phyloP scores from a whole-genome alignment of 1,139 yeast species.

The Zygosaccharomyces pseudobailii region DNA sequence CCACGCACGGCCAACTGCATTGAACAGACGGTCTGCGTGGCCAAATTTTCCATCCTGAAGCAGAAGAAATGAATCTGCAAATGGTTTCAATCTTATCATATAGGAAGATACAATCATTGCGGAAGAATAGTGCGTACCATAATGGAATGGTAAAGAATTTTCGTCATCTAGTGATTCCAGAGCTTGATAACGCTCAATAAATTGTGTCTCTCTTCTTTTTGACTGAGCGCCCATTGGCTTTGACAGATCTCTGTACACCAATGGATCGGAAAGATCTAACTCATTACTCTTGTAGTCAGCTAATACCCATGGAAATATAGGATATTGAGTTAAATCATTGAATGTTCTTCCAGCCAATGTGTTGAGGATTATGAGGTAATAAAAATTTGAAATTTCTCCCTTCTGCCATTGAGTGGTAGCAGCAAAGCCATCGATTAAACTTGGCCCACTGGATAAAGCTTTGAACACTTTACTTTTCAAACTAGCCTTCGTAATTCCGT shows the following conservation, averaged over 20 bases:
- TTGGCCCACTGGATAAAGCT: slow-evolving; percentile 36
- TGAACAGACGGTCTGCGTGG: slow-evolving; percentile 76
- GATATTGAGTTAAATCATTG: slow-evolving; percentile 83
- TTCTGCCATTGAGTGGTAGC: slow-evolving; percentile 67
- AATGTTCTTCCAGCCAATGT: slow-evolving; percentile 83
- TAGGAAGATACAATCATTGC: slow-evolving; percentile 87
- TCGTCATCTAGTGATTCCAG: slow-evolving; percentile 51
- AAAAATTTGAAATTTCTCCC: slow-evolving; percentile 77
- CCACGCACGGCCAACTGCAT: slow-evolving; percentile 74
- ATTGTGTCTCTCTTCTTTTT: slow-evolving; percentile 51
- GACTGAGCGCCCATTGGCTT: slow-evolving; percentile 91
- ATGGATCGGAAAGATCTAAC: slow-evolving; percentile 56
- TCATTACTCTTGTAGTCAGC: slow-evolving; percentile 69
- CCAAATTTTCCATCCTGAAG: slow-evolving; percentile 86
- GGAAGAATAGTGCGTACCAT: slow-evolving; percentile 88
- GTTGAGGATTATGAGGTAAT: slow-evolving; percentile 70
- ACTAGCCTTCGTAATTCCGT: slow-evolving; percentile 32
- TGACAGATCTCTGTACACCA: slow-evolving; percentile 63
- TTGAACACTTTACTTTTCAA: slow-evolving; percentile 39
- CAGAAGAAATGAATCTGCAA: slow-evolving; percentile 68
- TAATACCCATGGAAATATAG: slow-evolving; percentile 86
- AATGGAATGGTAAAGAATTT: slow-evolving; percentile 68
- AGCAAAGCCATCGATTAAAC: slow-evolving; percentile 37
- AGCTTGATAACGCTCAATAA: slow-evolving; percentile 67
- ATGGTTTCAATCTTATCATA: slow-evolving; percentile 69